Evolutionary conservation across 768 basidiomycete species (phyloP), one percentile per base, ranked within the genome.

Genomic region (Agaricus subrufescens): DNA sequence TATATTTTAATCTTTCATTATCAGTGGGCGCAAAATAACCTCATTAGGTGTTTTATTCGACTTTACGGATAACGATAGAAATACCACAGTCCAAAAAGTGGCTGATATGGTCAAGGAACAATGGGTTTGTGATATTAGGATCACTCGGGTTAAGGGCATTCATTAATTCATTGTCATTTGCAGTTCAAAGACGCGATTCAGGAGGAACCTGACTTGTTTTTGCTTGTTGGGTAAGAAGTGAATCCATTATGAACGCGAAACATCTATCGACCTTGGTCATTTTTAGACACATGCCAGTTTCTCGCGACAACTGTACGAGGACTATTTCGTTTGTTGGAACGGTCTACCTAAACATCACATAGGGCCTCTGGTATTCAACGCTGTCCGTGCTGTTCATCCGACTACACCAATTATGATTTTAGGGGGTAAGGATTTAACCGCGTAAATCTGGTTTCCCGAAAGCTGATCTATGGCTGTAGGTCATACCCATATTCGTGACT

Each of bases 131-230:
- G n/a, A 5, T 47, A 40, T 30, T 26, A n/a, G 30, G 3, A 10
- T 7, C n/a, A 23, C 26, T 10, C 23, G 38, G 15, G 34, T 34
- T 11, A 34, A 34, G 34, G 34, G 34, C 7, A 3, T 34, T 8
- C 11, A 34, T 34, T 34, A 1, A 34, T 6, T 6, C 15, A 19
- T 19, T 31, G 23, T 12, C 25, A 15, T 25, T 19, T 31, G 37
- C 57, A 89, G 92, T 95, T 95, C 67, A 61, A 70, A 1, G 84
- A 89, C 12, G 91, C 88, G 1, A 93, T 94, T 58, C 69, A 75
- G 42, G 87, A 91, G 8, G 84, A 85, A 63, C 91, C 93, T 12
- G 91, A 94, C 67, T 75, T 91, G 58, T 96, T 95, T 73, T 64
- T 91, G 53, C 78, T 91, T 52, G 79, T 78, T 54, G 85, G 86